Evolutionary conservation across 306 rosid species (phyloP).

Genomic region (Albizia julibrissin): DNA sequence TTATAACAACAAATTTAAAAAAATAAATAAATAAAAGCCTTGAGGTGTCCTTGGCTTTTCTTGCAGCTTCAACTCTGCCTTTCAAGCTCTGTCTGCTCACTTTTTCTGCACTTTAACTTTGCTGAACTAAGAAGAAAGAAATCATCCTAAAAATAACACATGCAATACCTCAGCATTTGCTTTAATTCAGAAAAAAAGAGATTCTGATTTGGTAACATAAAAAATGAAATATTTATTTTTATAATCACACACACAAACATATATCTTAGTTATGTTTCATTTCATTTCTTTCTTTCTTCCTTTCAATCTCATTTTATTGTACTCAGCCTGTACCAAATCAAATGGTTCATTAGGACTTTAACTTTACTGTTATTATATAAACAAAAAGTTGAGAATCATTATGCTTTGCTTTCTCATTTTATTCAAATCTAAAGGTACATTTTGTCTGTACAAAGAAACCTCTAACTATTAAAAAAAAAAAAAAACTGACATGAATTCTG

Average conservation of each 20-base stretch:
- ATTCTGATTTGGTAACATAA: background rate
- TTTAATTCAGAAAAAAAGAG: conserved; percentile 12
- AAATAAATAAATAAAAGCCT: background rate
- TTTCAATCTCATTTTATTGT: background rate
- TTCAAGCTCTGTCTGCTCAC: conserved; percentile 20
- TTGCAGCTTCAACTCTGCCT: conserved; percentile 33
- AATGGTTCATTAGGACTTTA: conserved; percentile 20
- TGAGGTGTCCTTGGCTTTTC: conserved; percentile 40
- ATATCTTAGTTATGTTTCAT: background rate
- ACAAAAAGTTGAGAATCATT: conserved; percentile 21
- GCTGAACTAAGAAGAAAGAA: conserved; percentile 61
- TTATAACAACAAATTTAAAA: background rate
- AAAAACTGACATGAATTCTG: background rate
- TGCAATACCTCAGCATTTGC: background rate
- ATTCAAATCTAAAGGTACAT: conserved; percentile 1
- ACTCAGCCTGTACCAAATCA: background rate
- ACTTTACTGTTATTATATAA: conserved; percentile 1
- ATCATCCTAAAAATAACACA: conserved; percentile 33
- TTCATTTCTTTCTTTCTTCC: background rate
- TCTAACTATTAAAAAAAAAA: background rate
- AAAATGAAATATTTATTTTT: background rate
- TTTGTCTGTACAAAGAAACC: background rate
- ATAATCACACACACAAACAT: background rate
- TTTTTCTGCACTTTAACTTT: conserved; percentile 45
- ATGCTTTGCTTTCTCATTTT: conserved; percentile 9